Base-by-base conservation (phyloP, 331 rosid genomes). In the Stylosanthes scabra region DNA sequence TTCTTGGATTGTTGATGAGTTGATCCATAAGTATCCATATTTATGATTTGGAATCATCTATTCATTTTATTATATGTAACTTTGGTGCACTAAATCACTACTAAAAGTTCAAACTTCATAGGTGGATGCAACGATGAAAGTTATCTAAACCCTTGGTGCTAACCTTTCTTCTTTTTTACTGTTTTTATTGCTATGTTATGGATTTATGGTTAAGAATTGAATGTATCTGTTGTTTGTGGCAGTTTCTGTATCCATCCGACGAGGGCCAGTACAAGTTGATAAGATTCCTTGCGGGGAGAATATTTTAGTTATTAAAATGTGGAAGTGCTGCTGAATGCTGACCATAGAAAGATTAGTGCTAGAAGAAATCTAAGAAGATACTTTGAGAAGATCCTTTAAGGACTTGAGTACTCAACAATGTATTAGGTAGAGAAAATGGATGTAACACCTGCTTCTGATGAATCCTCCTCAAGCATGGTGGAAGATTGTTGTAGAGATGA, bases 171-270 rank as follows among this genome's bases (percentile, higher is more conserved):
- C 55, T 74, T 4, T 9, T 74, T 58, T 10, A 42, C 65, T 84
- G 29, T 77, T 80, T 50, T 71, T 76, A 44, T 80, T 75, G 44
- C 73, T 61, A 76, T 66, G 28, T 72, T 83, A 39, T 82, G 86
- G 68, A 74, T 68, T 76, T 74, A 75, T 82, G 75, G 88, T 88
- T 64, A 74, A 79, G 77, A 78, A 83, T 82, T 77, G 70, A 80
- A 62, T 84, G 74, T 79, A 81, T 84, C 66, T 85, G 82, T 86
- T 85, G 82, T 87, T 86, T 89, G 83, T n/a, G n/a, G n/a, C n/a
- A n/a, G n/a, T n/a, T n/a, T n/a, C n/a, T n/a, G n/a, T n/a, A n/a
- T n/a, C n/a, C n/a, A n/a, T n/a, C n/a, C n/a, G n/a, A n/a, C n/a
- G 91, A 80, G 83, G 88, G 80, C 79, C 71, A 76, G 49, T 34